Conservation (phyloP, 176 grass and related monocot genomes). For the Triticum dicoccoides region DNA sequence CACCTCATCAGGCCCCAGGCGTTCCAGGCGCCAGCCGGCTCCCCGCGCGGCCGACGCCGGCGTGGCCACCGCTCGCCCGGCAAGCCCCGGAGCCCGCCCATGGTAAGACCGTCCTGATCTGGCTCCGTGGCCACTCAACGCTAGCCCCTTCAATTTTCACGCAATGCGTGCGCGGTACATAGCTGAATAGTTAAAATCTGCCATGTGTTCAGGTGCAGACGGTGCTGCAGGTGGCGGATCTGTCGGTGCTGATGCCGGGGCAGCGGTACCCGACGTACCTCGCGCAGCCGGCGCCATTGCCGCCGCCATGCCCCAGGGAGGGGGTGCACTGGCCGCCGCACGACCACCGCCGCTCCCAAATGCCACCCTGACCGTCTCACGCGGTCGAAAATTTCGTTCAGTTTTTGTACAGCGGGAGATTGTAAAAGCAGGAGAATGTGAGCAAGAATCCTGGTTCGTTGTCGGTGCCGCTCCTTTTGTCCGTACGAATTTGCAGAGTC, state of each 20-base stretch:
- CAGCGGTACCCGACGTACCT: slow-evolving; percentile 84
- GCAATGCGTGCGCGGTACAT: neutral
- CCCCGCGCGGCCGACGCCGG: neutral
- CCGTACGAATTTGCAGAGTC: neutral
- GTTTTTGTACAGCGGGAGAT: neutral
- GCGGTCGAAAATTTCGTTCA: neutral
- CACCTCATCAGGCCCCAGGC: slow-evolving; percentile 86
- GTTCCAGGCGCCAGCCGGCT: slow-evolving; percentile 35
- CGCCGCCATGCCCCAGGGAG: slow-evolving; percentile 64
- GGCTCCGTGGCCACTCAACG: neutral
- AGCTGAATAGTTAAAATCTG: neutral
- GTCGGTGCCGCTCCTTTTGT: neutral
- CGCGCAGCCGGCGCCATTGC: slow-evolving; percentile 78
- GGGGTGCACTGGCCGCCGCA: slow-evolving; percentile 89
- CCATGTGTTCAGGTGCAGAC: slow-evolving; percentile 44
- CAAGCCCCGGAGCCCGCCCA: slow-evolving; percentile 49
- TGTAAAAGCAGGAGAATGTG: slow-evolving; percentile 25
- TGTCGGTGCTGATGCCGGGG: slow-evolving; percentile 92
- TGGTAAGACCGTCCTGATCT: slow-evolving; percentile 18
- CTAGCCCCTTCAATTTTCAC: neutral
- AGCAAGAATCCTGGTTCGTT: neutral
- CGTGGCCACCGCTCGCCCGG: slow-evolving; percentile 14
- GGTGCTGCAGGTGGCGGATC: slow-evolving; percentile 27
- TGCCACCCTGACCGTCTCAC: slow-evolving; percentile 32
- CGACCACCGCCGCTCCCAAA: slow-evolving; percentile 40